Conservation (phyloP, 2,329 filamentous ascomycete genomes). For the Pseudogymnoascus sp. region DNA sequence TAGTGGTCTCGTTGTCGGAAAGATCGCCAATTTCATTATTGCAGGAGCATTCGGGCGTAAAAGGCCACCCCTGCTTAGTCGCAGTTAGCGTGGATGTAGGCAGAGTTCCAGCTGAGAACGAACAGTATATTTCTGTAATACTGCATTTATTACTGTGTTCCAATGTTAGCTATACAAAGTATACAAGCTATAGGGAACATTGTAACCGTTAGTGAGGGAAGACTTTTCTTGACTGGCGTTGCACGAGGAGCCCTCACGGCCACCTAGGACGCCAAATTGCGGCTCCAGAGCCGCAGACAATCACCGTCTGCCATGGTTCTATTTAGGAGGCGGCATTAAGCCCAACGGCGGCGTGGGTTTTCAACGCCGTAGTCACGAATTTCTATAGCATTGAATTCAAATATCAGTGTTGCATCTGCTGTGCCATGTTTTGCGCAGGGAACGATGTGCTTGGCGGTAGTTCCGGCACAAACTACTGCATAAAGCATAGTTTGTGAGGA, state of each 20-base stretch:
- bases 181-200: not conserved
- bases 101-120: not conserved
- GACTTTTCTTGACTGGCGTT: not conserved
- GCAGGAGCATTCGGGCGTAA: not conserved
- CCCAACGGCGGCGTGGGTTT: not conserved
- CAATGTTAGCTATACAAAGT: not conserved
- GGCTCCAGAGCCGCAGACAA: not conserved
- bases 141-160: not conserved
- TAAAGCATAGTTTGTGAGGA: not conserved
- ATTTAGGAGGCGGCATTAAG: not conserved
- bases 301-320: not conserved
- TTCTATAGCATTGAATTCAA: not conserved
- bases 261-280: too few species aligned
- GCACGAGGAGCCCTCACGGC: not conserved
- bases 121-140: not conserved
- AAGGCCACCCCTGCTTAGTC: not conserved
- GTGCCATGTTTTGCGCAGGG: not conserved
- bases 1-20: slow-evolving; percentile 3
- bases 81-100: not conserved
- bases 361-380: not conserved
- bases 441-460: not conserved
- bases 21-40: slow-evolving; percentile 8
- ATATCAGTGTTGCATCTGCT: not conserved
- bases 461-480: not conserved
- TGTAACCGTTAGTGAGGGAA: not conserved